Base-by-base conservation (phyloP, 768 basidiomycete species). In the Omphalotus guepiniiformis region DNA sequence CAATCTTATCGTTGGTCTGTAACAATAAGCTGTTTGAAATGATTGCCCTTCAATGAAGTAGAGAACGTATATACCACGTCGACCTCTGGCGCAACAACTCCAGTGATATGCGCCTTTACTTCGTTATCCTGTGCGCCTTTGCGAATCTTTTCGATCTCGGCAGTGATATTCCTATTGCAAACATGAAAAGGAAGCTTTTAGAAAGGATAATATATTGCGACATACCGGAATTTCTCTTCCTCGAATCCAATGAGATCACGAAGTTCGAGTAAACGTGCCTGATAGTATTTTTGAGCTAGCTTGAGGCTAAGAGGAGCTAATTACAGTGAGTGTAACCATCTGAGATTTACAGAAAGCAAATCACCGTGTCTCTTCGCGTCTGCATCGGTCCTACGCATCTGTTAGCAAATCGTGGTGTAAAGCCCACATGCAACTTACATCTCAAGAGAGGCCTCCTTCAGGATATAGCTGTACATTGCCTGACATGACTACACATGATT, bases 181-280 rank as follows among this genome's bases (percentile, higher is more conserved):
- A 36, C n/a, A 12, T 19, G 2, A n/a, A 4, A 21, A 34, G 5
- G 42, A 32, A 18, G 8, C 19, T 15, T 23, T 11, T 11, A 12
- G 29, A 29, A 28, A 11, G 29, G 27, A 11, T 4, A 22, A 32
- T 3, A 34, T 13, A 28, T 18, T 21, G 9, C 23, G 27, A n/a
- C 75, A 22, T 58, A 85, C 88, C 80, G 88, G 78, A 93, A 96
- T 48, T 77, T 80, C 23, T 66, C 62, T 66, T 95, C 93, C 59
- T 93, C 86, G 1, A 67, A 73, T 26, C 73, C 57, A 32, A 96
- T 90, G 36, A 83, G 72, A n/a, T 71, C 72, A 47, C 80, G 78
- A 3, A 96, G 69, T 55, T 95, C 88, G 15, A 74, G 59, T 29
- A 91, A 72, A 25, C 93, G 83, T 4, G 73, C 72, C 32, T 73